Conservation (phyloP, 805 yeast species). For the Sugiyamaella smithiae region DNA sequence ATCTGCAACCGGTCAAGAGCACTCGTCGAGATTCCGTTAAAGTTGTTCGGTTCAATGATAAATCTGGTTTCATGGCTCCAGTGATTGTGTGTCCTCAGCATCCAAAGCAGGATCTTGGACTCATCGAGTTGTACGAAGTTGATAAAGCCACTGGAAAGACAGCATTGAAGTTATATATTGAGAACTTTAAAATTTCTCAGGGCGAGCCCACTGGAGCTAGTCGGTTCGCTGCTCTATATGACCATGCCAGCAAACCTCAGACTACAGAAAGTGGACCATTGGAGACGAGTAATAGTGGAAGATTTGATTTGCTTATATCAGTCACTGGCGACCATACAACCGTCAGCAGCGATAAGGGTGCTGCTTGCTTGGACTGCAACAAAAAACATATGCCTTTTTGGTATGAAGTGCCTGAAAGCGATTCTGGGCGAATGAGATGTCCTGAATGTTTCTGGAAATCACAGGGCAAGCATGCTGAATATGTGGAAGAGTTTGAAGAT, state of each 20-base stretch:
- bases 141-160: constrained; percentile 26
- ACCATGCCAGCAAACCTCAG: too few species aligned
- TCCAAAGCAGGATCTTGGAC: constrained; percentile 16
- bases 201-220: constrained; percentile 10
- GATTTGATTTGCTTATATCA: background rate
- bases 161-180: constrained; percentile 32
- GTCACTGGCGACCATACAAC: background rate
- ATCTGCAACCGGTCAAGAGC: constrained; percentile 30
- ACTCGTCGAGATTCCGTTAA: constrained; percentile 26
- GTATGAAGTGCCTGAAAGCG: constrained; percentile 10
- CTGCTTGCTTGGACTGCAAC: constrained; percentile 13
- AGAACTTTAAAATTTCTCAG: constrained; percentile 23
- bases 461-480: constrained; percentile 9
- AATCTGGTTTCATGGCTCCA: constrained; percentile 29
- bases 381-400: constrained; percentile 16
- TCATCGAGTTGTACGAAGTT: constrained; percentile 24
- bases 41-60: constrained; percentile 23
- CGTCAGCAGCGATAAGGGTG: background rate
- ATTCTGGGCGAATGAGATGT: constrained; percentile 10
- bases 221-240: background rate
- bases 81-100: constrained; percentile 34
- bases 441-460: constrained; percentile 21
- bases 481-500: constrained; percentile 12
- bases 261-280: too few species aligned
- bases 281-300: too few species aligned